A percentile compares a stretch with the other conserved stretches of the same genome.
Evolutionary conservation across 2,329 filamentous ascomycete species (phyloP).

Genomic region (Phoma sp.): DNA sequence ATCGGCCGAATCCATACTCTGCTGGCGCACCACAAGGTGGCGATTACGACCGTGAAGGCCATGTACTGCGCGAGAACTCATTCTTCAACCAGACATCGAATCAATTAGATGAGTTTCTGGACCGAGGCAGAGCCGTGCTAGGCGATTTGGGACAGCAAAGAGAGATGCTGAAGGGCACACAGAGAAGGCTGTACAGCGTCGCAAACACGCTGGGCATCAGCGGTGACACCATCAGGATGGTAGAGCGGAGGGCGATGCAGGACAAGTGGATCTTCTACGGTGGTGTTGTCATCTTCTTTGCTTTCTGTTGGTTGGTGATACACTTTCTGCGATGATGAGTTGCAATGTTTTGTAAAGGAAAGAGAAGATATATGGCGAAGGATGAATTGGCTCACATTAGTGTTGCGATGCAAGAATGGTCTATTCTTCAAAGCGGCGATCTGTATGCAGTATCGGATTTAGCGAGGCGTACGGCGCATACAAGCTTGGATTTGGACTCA

Average conservation of each 20-base stretch:
- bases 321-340: constrained; percentile 71
- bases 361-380: too few species aligned
- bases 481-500: too few species aligned
- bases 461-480: constrained; percentile 30
- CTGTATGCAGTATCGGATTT: constrained; percentile 9
- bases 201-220: constrained; percentile 93
- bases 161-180: constrained; percentile 94
- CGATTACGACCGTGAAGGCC: constrained; percentile 75
- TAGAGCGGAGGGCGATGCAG: constrained; percentile 87
- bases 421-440: neutral
- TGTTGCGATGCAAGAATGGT: too few species aligned
- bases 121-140: constrained; percentile 86
- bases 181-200: constrained; percentile 87
- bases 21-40: constrained; percentile 43
- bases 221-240: constrained; percentile 96
- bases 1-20: constrained; percentile 53
- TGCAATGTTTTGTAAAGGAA: too few species aligned
- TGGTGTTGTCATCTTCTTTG: constrained; percentile 84
- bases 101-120: constrained; percentile 92
- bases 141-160: constrained; percentile 88
- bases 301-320: constrained; percentile 90
- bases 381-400: too few species aligned
- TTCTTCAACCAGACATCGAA: constrained; percentile 85
- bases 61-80: constrained; percentile 86
- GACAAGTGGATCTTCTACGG: constrained; percentile 98